phyloP scores from a whole-genome alignment of 768 basidiomycete species.

The Dacryopinax primogenitus region DNA sequence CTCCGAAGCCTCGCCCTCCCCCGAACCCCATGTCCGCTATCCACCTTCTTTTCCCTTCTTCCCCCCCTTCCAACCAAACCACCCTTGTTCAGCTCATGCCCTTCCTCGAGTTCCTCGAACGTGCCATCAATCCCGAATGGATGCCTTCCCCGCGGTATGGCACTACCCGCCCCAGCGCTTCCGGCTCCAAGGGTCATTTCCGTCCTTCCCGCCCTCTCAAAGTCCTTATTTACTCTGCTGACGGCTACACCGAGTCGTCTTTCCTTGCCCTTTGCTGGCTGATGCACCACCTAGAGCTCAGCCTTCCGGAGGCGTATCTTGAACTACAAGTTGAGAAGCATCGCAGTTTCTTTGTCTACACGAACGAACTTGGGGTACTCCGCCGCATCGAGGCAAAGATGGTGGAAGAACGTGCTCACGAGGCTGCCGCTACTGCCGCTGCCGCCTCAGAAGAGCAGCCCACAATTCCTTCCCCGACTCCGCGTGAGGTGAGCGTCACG shows the following conservation, averaged over 20 bases:
- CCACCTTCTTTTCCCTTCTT: slow-evolving; percentile 35
- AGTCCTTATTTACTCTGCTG: slow-evolving; percentile 66
- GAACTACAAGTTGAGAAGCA: slow-evolving; percentile 65
- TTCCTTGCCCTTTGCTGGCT: slow-evolving; percentile 75
- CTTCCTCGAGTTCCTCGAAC: slow-evolving; percentile 54
- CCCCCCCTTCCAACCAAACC: slow-evolving; percentile 41
- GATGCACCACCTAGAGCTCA: slow-evolving; percentile 42
- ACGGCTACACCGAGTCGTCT: slow-evolving; percentile 88
- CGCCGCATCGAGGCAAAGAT: slow-evolving; percentile 51
- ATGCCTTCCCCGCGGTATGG: slow-evolving; percentile 6
- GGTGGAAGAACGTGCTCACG: slow-evolving; percentile 11
- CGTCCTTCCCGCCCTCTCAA: slow-evolving; percentile 22
- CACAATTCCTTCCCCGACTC: background rate
- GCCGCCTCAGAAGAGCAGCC: slow-evolving; percentile 5
- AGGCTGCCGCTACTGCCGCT: background rate
- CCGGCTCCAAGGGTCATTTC: background rate
- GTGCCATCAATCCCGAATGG: slow-evolving; percentile 13
- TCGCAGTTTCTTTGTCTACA: slow-evolving; percentile 87
- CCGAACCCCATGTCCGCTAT: slow-evolving; percentile 16
- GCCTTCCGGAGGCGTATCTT: slow-evolving; percentile 81
- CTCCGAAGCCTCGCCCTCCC: slow-evolving; percentile 16
- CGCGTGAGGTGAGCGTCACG: background rate
- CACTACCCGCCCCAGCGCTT: slow-evolving; percentile 18
- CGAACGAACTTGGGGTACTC: slow-evolving; percentile 60
- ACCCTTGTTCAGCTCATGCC: slow-evolving; percentile 49